These are phyloP conservation scores for Pisolithus orientalis DNA, from an alignment of 768 basidiomycete genomes.

Conservation along the genomic window DNA sequence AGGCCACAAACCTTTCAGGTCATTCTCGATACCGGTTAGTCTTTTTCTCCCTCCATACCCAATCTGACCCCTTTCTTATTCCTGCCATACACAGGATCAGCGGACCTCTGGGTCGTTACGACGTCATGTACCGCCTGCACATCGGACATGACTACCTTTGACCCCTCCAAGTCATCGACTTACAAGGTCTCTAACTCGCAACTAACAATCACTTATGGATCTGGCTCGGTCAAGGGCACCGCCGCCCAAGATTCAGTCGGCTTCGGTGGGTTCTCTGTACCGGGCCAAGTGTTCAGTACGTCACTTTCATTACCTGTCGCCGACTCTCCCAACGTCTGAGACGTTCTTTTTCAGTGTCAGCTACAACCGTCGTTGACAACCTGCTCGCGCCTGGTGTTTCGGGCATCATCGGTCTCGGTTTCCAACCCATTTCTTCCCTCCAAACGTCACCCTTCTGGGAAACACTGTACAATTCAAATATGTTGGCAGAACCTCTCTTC, in stretches of 20 bases:
- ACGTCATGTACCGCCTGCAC: constrained; percentile 40
- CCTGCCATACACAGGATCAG: constrained; percentile 35
- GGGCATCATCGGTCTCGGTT: constrained; percentile 77
- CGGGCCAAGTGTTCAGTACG: constrained; percentile 49
- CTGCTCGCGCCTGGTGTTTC: constrained; percentile 48
- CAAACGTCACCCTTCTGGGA: constrained; percentile 62
- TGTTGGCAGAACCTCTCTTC: constrained; percentile 50
- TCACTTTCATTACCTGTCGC: constrained; percentile 1
- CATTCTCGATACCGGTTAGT: constrained; percentile 78
- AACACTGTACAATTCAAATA: constrained; percentile 34
- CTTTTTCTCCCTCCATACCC: neutral
- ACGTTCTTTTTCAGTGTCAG: constrained; percentile 42
- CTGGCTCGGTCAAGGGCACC: constrained; percentile 55
- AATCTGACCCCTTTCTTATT: neutral
- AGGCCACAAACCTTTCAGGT: constrained; percentile 69
- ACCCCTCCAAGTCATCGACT: constrained; percentile 36
- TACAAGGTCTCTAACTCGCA: constrained; percentile 18
- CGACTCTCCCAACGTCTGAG: neutral
- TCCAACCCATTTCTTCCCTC: constrained; percentile 51
- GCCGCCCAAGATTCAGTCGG: constrained; percentile 54
- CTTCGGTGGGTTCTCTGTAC: constrained; percentile 58
- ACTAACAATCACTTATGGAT: constrained; percentile 57
- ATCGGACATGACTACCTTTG: constrained; percentile 36
- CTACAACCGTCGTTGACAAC: constrained; percentile 38
- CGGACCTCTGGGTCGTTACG: constrained; percentile 83